Evolutionary conservation across 2,329 filamentous ascomycete genomes (phyloP), one percentile per base, ranked within the genome.

Genomic region (Aspergillus neoniger): DNA sequence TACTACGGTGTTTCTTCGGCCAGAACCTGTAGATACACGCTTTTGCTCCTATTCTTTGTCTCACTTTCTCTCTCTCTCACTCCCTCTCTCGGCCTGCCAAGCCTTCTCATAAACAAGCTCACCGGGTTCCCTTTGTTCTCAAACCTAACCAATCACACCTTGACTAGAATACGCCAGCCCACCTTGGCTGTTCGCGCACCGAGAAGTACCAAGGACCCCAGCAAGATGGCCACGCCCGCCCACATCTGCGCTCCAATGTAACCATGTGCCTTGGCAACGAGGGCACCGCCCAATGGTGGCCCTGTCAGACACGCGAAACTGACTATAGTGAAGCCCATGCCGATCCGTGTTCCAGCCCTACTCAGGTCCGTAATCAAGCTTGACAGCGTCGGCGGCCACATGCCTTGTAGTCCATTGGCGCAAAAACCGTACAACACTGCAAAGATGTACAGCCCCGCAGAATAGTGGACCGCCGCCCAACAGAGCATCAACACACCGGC

Each of bases 241-340:
- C 77, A 82, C 15, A 81, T 72, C 57, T 82, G 80, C 28, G 80
- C 80, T 38, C 71, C 69, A 1, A 80, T 61, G 67, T 81, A 83
- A 4, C 80, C 79, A 17, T 75, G 68, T 21, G 71, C 65, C 12
- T 66, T 71, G 55, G 80, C 74, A 14, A 83, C 79, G 51, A 83
- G 57, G 0, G 80, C 79, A 7, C 81, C 81, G 1, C 79, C 80
- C 60, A 83, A 74, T 0, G 80, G 79, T 9, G 80, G 79, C 0
- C 81, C 81, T 2, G 78, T 79, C 36, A 83, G 68, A 47, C 72
- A 77, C 0, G 79, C 77, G 36, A 82, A 69, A 5, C 77, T 79
- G 6, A 81, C 77, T 17, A 82, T 72, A 0, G 72, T 76, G 60
- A 83, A 80, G 0, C 79, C 79, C 77, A 81, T 66, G 17, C 64